Base-by-base conservation (phyloP, 495 filamentous ascomycete species). In the Daldinia caldariorum region DNA sequence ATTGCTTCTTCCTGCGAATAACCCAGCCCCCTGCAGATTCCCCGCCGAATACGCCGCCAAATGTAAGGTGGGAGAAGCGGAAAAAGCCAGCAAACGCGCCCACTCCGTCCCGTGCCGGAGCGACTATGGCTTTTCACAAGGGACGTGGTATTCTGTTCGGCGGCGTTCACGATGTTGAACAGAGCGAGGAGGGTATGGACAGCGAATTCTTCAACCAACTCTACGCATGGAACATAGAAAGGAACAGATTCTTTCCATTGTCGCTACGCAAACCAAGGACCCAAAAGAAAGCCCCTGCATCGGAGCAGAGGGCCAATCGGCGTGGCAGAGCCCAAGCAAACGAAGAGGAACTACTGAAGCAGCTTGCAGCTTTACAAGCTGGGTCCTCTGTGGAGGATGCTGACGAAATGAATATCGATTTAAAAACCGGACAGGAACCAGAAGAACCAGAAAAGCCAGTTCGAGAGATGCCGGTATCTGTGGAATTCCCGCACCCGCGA, bases 141-240 rank as follows among this genome's bases (percentile, higher is more conserved):
- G 94, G 95, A 1, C 88, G 95, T 64, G 95, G 95, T 2, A 93
- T 99, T 65, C 80, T 90, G 77, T 99, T 99, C 73, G 95, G 95
- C 41, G 95, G 95, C 61, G 95, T 99, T 6, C 91, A 97, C 65
- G 95, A 98, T 73, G 90, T 97, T 1, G 94, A 97, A 74, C 86
- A 97, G 74, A 96, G 86, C 67, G 95, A 99, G 74, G 95, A 99
- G 79, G 93, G 91, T 10, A 94, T 99, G 41, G 93, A 98, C 16
- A 95, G 92, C 74, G 92, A 97, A 73, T 99, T 99, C 79, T 98
- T 98, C 77, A 92, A 97, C 74, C 84, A 86, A 35, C 77, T 97
- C 18, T 94, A 89, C 73, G 92, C 92, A 18, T 98, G 93, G 92
- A 97, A 94, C 68, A 90, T 94, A 22, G 95, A 99, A 66, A 86